Evolutionary conservation across 768 basidiomycete genomes (phyloP).

Genomic region (Kwoniella heveanensis): DNA sequence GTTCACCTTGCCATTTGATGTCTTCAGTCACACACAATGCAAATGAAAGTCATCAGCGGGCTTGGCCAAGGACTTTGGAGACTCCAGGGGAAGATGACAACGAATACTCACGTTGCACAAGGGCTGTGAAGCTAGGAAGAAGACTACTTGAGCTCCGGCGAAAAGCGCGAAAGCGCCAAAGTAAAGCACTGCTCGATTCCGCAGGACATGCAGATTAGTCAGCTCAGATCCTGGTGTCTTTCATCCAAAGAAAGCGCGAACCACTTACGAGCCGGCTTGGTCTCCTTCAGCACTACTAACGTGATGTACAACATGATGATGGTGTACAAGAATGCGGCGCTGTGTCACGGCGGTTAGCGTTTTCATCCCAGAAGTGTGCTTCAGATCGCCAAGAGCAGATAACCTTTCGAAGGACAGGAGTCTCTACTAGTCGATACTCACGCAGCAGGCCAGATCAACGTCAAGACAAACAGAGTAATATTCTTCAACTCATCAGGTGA

Average conservation of each 20-base stretch:
- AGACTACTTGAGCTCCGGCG: conserved; percentile 75
- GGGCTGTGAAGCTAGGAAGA: conserved; percentile 74
- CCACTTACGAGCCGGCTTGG: conserved; percentile 67
- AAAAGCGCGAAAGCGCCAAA: conserved; percentile 73
- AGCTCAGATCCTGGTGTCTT: no score
- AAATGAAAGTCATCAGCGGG: no score
- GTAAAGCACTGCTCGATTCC: conserved; percentile 64
- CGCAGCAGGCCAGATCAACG: conserved; percentile 76
- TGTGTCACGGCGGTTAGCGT: no score
- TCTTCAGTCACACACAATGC: conserved; percentile 22
- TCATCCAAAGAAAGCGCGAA: no score
- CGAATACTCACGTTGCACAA: conserved; percentile 70
- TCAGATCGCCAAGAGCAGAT: no score
- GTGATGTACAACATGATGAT: conserved; percentile 79
- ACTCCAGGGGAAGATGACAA: no score
- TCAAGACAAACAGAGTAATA: conserved; percentile 77
- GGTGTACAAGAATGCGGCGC: conserved; percentile 71
- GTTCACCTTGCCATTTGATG: conserved; percentile 69
- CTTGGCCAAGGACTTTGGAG: no score
- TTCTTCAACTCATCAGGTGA: conserved; percentile 65
- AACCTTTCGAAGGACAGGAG: no score
- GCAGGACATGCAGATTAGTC: no score
- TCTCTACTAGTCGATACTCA: no score
- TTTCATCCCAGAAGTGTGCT: no score
- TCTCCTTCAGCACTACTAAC: conserved; percentile 72